Base-by-base conservation (phyloP, 805 yeast species). In the Hanseniaspora thailandica region DNA sequence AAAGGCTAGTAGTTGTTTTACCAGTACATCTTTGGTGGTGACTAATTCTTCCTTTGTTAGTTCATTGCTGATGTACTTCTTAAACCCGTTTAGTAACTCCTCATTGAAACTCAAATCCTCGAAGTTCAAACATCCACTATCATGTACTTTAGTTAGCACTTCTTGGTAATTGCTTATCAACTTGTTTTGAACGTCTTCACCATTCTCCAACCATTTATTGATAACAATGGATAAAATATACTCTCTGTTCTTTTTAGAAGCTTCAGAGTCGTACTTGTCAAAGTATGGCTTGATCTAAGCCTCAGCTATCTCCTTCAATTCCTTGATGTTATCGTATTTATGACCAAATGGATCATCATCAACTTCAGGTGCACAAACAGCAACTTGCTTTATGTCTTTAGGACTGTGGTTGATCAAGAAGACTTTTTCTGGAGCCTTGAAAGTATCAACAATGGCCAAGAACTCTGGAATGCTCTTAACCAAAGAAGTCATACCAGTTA, bases 281-380 rank as follows among this genome's bases (percentile, higher is more conserved):
- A 62, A 74, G 31, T 74, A 78, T 45, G 69, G 74, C 2, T 67
- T 66, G 20, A 69, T 61, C 55, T 82, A 71, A 13, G 67, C 66
- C 7, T 70, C 73, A 46, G 81, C 59, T 47, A 80, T 71, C 17
- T 70, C 62, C 38, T 69, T 60, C 33, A 67, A 60, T 2, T 60
- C 44, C 57, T 65, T 58, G 36, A 73, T 34, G 15, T 15, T 22
- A n/a, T 50, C 45, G 31, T 43, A 62, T 36, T 69, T 66, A 26
- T 72, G 72, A 33, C 87, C 90, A 57, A 81, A 73, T 2, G 79
- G 74, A 68, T 84, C 89, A 5, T 68, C 65, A 55, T 81, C 86
- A 17, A 39, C 36, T 26, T 41, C 47, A 19, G 74, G 72, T 22
- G 64, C 51, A 38, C 67, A 69, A 0, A 75, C 73, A 25, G 64